Evolutionary conservation across 164 flowering plant species (phyloP).

Genomic region (Umbellularia californica): DNA sequence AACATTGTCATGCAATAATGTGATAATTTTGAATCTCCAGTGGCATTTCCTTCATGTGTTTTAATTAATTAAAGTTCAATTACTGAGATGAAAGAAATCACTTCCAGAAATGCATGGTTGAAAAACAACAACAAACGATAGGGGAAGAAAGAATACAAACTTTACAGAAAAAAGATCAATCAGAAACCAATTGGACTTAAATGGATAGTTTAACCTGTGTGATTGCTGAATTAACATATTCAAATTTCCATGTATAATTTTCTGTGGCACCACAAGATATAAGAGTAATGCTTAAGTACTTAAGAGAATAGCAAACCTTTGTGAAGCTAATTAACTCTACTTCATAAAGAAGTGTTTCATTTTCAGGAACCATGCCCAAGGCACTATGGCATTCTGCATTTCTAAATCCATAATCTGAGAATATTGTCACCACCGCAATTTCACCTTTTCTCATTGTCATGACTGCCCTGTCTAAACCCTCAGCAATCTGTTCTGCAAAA

Average conservation of each 20-base stretch:
- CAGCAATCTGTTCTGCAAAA: slow-evolving; percentile 35
- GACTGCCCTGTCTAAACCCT: slow-evolving; percentile 45
- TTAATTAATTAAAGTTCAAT: too few relatives aligned
- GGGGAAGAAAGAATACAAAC: not conserved
- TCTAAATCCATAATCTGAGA: slow-evolving; percentile 16
- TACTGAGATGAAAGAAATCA: not conserved
- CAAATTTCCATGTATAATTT: not conserved
- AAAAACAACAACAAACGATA: not conserved
- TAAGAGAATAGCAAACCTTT: slow-evolving; percentile 28
- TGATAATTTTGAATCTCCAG: not conserved
- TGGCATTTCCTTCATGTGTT: not conserved
- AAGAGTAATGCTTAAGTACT: not conserved
- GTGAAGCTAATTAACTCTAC: slow-evolving; percentile 42
- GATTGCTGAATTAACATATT: not conserved
- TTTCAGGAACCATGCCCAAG: slow-evolving; percentile 14
- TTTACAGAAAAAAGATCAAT: not conserved
- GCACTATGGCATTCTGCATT: slow-evolving; percentile 10
- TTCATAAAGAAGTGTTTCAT: slow-evolving; percentile 27
- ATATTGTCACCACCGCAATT: slow-evolving; percentile 29
- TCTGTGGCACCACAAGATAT: not conserved
- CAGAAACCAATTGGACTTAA: not conserved
- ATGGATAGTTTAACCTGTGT: not conserved
- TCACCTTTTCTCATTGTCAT: slow-evolving; percentile 58
- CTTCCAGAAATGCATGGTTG: not conserved
- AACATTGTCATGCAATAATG: not conserved